These are phyloP conservation scores for Candida verbasci DNA, from an alignment of 805 yeast species.

Conservation along the genomic window DNA sequence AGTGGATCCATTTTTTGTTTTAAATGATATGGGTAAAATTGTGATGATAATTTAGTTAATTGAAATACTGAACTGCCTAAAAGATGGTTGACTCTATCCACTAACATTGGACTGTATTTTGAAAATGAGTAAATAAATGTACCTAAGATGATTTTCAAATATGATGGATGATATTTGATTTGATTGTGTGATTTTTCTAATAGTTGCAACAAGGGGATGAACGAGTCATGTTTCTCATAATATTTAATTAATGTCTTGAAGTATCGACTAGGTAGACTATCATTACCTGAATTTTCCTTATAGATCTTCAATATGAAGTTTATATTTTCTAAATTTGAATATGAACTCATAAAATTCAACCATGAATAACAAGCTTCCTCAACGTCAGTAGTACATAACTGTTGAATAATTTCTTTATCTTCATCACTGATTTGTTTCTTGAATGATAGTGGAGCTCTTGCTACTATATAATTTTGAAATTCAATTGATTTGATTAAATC, in stretches of 20 bases:
- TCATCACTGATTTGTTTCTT: constrained; percentile 22
- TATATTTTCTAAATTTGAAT: constrained; percentile 23
- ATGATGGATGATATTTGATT: constrained; percentile 19
- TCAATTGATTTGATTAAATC: constrained; percentile 20
- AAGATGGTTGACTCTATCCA: constrained; percentile 10
- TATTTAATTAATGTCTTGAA: constrained; percentile 21
- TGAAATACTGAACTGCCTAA: constrained; percentile 13
- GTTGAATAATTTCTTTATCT: constrained; percentile 19
- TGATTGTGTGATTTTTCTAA: constrained; percentile 13
- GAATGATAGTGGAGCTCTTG: constrained; percentile 18
- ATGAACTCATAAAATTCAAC: constrained; percentile 24
- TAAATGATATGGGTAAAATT: constrained; percentile 22
- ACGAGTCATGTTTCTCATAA: constrained; percentile 23
- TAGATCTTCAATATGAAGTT: constrained; percentile 17
- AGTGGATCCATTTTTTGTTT: constrained; percentile 13
- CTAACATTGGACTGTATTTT: constrained; percentile 16
- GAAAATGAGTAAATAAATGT: constrained; percentile 33
- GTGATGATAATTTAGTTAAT: constrained; percentile 19
- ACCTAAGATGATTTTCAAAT: constrained; percentile 19
- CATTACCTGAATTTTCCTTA: constrained; percentile 20
- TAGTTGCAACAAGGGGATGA: constrained; percentile 24
- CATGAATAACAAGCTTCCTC: constrained; percentile 23
- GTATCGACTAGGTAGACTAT: constrained; percentile 15
- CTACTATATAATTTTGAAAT: constrained; percentile 21
- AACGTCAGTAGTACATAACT: constrained; percentile 12